Evolutionary conservation across 2,329 filamentous ascomycete species (phyloP), one percentile per base, ranked within the genome.

Genomic region (Immersiporthe knoxdaviesiana): DNA sequence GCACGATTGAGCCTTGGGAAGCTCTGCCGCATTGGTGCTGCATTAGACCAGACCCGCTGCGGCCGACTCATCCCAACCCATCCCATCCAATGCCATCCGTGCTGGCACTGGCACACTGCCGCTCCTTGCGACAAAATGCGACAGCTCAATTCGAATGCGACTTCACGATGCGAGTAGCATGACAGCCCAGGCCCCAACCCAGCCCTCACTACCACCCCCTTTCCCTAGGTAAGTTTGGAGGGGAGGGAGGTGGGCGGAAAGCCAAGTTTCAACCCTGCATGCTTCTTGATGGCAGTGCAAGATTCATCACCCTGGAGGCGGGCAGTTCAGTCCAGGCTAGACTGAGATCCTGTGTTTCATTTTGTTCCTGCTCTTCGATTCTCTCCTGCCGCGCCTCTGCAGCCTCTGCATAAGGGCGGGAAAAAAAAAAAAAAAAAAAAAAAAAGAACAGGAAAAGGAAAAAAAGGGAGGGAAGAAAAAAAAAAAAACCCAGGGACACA

Each of bases 201-300:
- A 21, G 41, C 21, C 18, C 44, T 47, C 44, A 47, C 44, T 47
- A 47, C 44, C 44, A n/a, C 44, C 50, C 24, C 35, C 35, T 44
- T 44, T 44, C 10, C 35, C 37, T 24, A 27, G 39, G n/a, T 6
- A 2, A 2, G 27, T n/a, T n/a, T 3, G 27, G 59, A 62, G 32
- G 59, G 24, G n/a, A 62, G 37, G 59, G 39, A 62, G 39, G 21
- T 8, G 59, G 37, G 59, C 37, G 59, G n/a, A 24, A 60, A 41
- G 35, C 59, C 59, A 37, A 44, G 59, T 44, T 62, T 62, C 59
- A 62, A 37, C 59, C 59, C 59, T 62, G 59, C 39, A 62, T 62
- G 37, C 59, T 41, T 30, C 52, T 56, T 14, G 50, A 27, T 54
- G 50, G 24, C n/a, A 54, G 50, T 54, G 50, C 50, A 54, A 47